Evolutionary conservation across 345 rosid species (phyloP).

Genomic region (sweet orange (Citrus sinensis)): DVS_A1.0 CM039166.1:2887001-2887500

Average conservation of each 20-base stretch:
- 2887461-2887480: not conserved
- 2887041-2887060: too few species aligned
- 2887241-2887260: not conserved
- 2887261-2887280: not conserved
- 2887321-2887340: not conserved
- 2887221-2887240: slow-evolving; percentile 75
- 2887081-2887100: too few species aligned
- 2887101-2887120: too few species aligned
- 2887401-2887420: not conserved
- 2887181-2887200: slow-evolving; percentile 70
- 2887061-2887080: too few species aligned
- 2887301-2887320: not conserved
- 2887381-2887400: not conserved
- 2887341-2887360: too few species aligned
- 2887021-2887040: too few species aligned
- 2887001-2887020: too few species aligned
- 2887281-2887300: not conserved
- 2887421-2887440: not conserved
- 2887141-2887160: too few species aligned
- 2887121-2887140: too few species aligned
- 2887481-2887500: not conserved
- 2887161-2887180: slow-evolving; percentile 30
- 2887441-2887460: not conserved
- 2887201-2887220: slow-evolving; percentile 65
- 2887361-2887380: not conserved